Percentiles rank a stretch among this genome's conserved stretches.
Conservation (phyloP, 148 eudicot genomes). For the Pharnaceum exiguum region DNA sequence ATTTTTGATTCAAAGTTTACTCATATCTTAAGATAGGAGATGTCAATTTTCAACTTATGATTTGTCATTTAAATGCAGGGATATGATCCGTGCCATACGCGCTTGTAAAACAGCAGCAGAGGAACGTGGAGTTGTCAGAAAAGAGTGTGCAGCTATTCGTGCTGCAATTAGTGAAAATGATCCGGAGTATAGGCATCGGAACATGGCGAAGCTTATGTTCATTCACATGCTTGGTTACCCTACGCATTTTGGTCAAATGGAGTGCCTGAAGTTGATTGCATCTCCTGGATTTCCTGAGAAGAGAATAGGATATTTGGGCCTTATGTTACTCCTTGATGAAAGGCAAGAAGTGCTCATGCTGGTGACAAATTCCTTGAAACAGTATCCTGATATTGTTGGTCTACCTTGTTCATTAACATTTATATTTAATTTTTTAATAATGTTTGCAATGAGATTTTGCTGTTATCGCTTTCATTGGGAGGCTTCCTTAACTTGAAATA, state of each 20-base stretch:
- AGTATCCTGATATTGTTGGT: slow-evolving; percentile 59
- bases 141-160: slow-evolving; percentile 97
- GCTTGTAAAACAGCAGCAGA: slow-evolving; percentile 99
- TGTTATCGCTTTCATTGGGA: not conserved
- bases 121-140: slow-evolving; percentile 95
- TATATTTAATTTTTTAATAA: not conserved
- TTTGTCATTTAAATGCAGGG: slow-evolving; percentile 50
- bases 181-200: slow-evolving; percentile 87
- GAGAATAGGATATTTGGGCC: slow-evolving; percentile 96
- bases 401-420: not conserved
- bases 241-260: slow-evolving; percentile 99
- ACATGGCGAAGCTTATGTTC: slow-evolving; percentile 98
- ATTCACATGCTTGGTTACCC: slow-evolving; percentile 99
- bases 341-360: slow-evolving; percentile 99
- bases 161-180: slow-evolving; percentile 92
- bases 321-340: slow-evolving; percentile 98
- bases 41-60: not conserved
- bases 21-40: too few relatives aligned
- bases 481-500: slow-evolving; percentile 50
- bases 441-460: slow-evolving; percentile 4
- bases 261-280: slow-evolving; percentile 92
- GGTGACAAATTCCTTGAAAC: slow-evolving; percentile 96
- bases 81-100: slow-evolving; percentile 96
- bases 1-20: not conserved
- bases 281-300: slow-evolving; percentile 96